A percentile compares a stretch with the other conserved stretches of the same genome.
phyloP scores from a whole-genome alignment of 768 basidiomycete genomes.

The Serpula lacrymans region DNA sequence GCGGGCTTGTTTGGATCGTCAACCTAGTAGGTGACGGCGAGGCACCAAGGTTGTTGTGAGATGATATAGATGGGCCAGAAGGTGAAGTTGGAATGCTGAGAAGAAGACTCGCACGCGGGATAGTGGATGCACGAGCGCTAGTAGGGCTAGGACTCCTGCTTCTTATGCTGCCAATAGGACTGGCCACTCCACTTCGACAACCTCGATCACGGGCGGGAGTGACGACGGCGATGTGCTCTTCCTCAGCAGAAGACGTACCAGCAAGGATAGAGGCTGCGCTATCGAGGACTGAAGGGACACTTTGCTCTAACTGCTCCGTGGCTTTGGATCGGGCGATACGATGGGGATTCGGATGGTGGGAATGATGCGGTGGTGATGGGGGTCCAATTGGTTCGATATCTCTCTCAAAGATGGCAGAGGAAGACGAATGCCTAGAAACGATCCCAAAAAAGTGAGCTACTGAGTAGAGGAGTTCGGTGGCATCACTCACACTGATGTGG shows the following conservation, averaged over 20 bases:
- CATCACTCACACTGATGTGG: constrained; percentile 66
- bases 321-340: constrained; percentile 68
- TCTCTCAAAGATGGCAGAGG: constrained; percentile 88
- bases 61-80: constrained; percentile 16
- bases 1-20: constrained; percentile 21
- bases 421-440: constrained; percentile 56
- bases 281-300: constrained; percentile 84
- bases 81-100: constrained; percentile 44
- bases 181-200: constrained; percentile 52
- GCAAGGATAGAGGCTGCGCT: constrained; percentile 75
- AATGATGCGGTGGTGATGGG: constrained; percentile 34
- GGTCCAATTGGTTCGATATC: constrained; percentile 69
- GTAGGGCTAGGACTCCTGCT: constrained; percentile 67
- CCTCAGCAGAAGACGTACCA: constrained; percentile 39
- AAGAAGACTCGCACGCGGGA: constrained; percentile 41
- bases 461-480: constrained; percentile 8
- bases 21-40: constrained; percentile 17
- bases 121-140: constrained; percentile 31
- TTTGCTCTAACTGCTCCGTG: constrained; percentile 71
- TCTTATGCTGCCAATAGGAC: constrained; percentile 61
- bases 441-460: constrained; percentile 7
- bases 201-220: constrained; percentile 42
- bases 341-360: constrained; percentile 58
- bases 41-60: constrained; percentile 26
- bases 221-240: constrained; percentile 60